Evolutionary conservation across 345 rosid genomes (phyloP).

Genomic region (Hypericum androsaemum): DNA sequence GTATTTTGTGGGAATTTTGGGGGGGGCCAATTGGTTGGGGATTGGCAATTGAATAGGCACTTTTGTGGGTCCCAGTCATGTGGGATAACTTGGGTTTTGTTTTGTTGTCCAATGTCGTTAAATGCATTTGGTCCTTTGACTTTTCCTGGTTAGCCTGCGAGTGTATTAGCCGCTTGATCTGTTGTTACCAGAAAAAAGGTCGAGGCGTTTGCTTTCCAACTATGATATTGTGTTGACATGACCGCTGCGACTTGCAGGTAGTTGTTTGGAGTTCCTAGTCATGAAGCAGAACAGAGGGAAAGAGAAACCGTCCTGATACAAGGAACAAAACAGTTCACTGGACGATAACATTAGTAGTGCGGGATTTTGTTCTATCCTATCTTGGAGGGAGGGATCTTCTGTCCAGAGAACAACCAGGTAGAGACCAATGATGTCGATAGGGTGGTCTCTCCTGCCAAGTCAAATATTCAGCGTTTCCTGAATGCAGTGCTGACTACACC

Average conservation of each 20-base stretch:
- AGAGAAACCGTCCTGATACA: conserved; percentile 56
- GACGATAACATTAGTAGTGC: conserved; percentile 42
- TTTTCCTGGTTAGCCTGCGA: no score
- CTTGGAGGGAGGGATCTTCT: conserved; percentile 80
- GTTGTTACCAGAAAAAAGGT: no score
- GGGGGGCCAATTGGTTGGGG: no score
- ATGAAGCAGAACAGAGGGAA: conserved; percentile 91
- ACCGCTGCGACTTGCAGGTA: conserved; percentile 21
- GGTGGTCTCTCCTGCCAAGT: conserved; percentile 41
- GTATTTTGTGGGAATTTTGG: no score
- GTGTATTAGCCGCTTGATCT: no score
- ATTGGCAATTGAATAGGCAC: no score
- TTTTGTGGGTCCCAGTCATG: no score
- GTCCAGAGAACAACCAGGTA: conserved; percentile 39
- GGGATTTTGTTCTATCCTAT: conserved; percentile 86
- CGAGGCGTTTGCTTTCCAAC: no score
- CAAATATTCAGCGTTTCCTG: conserved; percentile 51
- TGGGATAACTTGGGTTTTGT: no score
- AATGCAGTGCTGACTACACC: conserved; percentile 81
- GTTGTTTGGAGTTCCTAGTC: conserved; percentile 9
- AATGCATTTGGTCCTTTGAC: no score
- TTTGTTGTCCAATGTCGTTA: no score
- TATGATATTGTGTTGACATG: no score
- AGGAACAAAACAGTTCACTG: conserved; percentile 37
- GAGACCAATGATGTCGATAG: conserved; percentile 12